Base-by-base conservation (phyloP, 306 rosid species). In the Vicia villosa region DNA sequence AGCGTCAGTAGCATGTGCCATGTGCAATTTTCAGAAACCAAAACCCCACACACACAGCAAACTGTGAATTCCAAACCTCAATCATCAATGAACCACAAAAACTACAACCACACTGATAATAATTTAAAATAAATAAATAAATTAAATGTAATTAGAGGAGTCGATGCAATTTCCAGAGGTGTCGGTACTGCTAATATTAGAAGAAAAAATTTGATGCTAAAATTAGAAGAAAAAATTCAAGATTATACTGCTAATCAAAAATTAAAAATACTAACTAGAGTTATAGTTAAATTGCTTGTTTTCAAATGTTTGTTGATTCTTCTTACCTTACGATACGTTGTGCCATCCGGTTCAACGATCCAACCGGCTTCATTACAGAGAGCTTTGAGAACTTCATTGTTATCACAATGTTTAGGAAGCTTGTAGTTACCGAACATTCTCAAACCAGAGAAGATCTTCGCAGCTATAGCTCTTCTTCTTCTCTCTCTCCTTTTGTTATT, bases 311-410 rank as follows among this genome's bases (percentile, higher is more conserved):
- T n/a, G n/a, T n/a, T n/a, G n/a, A n/a, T n/a, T n/a, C n/a, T n/a
- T 36, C 1, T 19, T 87, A 91, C 98, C 98, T 89, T 92, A 17
- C 91, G 90, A 57, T 92, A 92, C 11, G 98, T 89, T 73, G 96
- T 92, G 69, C 96, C 96, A 24, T 92, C 97, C 2, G 81, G 77
- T 75, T 92, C 96, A 52, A 92, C 96, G 67, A 62, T 76, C 96
- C 96, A 92, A 69, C 96, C 95, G 5, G 96, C 98, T 32, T 92
- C 96, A 65, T 83, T 77, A 75, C 96, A 92, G 69, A 92, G 95
- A 66, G 98, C 98, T 56, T 89, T 92, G 68, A 92, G 95, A 43
- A 89, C 98, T 77, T 92, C 96, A n/a, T 92, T 92, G 86, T 92
- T 92, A 64, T 92, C 96, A 74, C 98, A 92, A 77, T 92, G 96